Evolutionary conservation across 1,139 yeast species (phyloP), one percentile per base, ranked within the genome.

Genomic region (Taphrina flavorubra): DNA sequence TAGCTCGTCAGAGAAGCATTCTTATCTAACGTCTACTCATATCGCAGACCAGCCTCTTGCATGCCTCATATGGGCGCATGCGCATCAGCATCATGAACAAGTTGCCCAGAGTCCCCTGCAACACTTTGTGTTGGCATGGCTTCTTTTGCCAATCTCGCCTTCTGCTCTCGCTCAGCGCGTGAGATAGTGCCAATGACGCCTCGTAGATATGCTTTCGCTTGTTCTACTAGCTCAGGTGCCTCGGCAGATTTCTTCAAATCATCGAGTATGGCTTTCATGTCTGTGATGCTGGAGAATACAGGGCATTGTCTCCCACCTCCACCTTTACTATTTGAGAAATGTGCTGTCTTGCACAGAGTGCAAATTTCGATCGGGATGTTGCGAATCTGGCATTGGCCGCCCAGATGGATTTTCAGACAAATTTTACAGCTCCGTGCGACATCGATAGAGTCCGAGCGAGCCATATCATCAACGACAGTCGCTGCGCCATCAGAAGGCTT

Each of bases 351-450:
- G 36, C 67, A 63, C n/a, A 63, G 61, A n/a, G 55, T 51, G 44
- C 67, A 63, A 25, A 63, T 46, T 37, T 63, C 67, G 47, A 63
- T 42, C 0, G 67, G 67, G 14, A 63, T 44, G 49, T 63, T 55
- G 61, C 67, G 67, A 11, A 63, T 39, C 39, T 63, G 67, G 37
- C 67, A 63, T 34, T 63, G 67, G 11, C 67, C 67, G 6, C 67
- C 67, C 10, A 53, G 36, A 40, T 63, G 67, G 7, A 46, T 63
- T 16, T 46, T 36, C 34, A 34, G 25, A 14, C 67, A 63, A 0
- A 63, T 46, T 16, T 63, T 63, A 25, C 67, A 63, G 25, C 36
- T 49, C 36, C n/a, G 7, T 20, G 53, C 53, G 14, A 49, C n/a
- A 6, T 49, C 53, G 31, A 49, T n/a, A n/a, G 7, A 49, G 34